A percentile compares a stretch with the other conserved stretches of the same genome.
phyloP scores from a whole-genome alignment of 768 basidiomycete species.

The Pleurotus pulmonarius region DNA sequence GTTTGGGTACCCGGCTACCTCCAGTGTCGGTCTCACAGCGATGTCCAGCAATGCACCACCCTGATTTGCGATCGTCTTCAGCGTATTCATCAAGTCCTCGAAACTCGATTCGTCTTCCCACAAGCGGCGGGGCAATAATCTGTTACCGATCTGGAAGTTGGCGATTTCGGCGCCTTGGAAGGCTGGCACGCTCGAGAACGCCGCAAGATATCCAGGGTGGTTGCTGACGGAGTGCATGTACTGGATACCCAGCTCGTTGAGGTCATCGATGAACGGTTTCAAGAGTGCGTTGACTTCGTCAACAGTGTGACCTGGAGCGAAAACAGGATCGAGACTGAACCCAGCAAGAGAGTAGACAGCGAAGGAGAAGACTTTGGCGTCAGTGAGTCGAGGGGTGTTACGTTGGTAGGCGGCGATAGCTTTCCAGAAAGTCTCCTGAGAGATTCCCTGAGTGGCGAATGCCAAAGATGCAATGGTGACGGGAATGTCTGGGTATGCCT shows the following conservation, averaged over 20 bases:
- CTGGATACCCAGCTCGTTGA: slow-evolving; percentile 9
- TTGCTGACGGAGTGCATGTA: slow-evolving; percentile 3
- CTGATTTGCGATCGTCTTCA: neutral
- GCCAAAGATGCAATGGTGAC: slow-evolving; percentile 9
- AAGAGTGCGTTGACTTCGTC: slow-evolving; percentile 8
- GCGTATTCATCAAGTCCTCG: neutral
- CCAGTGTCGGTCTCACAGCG: neutral
- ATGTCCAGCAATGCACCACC: slow-evolving; percentile 1
- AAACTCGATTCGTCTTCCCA: neutral
- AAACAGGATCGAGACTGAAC: slow-evolving; percentile 9
- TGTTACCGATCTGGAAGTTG: slow-evolving; percentile 3
- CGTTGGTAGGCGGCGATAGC: slow-evolving; percentile 9
- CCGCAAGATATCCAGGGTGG: slow-evolving; percentile 8
- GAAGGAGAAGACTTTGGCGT: slow-evolving; percentile 4
- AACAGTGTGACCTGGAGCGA: slow-evolving; percentile 4
- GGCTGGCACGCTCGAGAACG: neutral
- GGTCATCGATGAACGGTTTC: slow-evolving; percentile 9
- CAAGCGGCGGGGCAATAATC: neutral
- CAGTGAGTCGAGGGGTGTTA: slow-evolving; percentile 9
- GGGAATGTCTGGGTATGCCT: slow-evolving; percentile 8
- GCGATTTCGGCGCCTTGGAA: slow-evolving; percentile 1
- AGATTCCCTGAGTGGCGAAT: slow-evolving; percentile 10
- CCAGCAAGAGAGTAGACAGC: slow-evolving; percentile 7
- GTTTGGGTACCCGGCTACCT: neutral
- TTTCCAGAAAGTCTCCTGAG: slow-evolving; percentile 9